A percentile compares a stretch with the other conserved stretches of the same genome.
Evolutionary conservation across 371 early-diverging fungal species (phyloP).

Genomic region (Mucor saturninus): DNA sequence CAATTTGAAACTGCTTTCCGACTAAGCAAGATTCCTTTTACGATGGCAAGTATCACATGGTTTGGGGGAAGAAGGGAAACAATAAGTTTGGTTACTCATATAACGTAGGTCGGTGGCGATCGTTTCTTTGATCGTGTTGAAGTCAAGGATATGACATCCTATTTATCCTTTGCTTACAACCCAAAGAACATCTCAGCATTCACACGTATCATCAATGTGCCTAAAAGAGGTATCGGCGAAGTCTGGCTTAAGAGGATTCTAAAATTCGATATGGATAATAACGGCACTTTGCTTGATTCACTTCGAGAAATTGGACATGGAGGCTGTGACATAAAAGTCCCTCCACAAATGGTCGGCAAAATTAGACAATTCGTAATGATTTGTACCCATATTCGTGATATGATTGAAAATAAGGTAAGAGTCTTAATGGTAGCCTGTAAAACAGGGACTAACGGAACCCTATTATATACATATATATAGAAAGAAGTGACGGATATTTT

Average conservation of each 20-base stretch:
- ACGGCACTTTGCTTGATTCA: slow-evolving; percentile 1
- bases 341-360: not conserved
- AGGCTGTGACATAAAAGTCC: not conserved
- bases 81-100: slow-evolving; percentile 23
- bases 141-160: slow-evolving; percentile 50
- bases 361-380: slow-evolving; percentile 16
- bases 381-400: slow-evolving; percentile 1
- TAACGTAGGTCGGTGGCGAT: slow-evolving; percentile 41
- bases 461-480: slow-evolving; percentile 4
- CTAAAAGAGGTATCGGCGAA: slow-evolving; percentile 56
- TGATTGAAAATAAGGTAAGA: slow-evolving; percentile 25
- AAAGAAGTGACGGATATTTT: slow-evolving; percentile 23
- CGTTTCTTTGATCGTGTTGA: slow-evolving; percentile 51
- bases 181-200: slow-evolving; percentile 49
- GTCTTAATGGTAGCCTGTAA: too few relatives aligned
- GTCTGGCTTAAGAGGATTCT: slow-evolving; percentile 35
- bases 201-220: slow-evolving; percentile 48
- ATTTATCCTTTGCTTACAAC: slow-evolving; percentile 55
- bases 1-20: slow-evolving; percentile 54
- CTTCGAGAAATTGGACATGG: slow-evolving; percentile 1
- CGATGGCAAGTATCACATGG: slow-evolving; percentile 38
- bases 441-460: not conserved
- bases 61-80: not conserved
- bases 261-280: not conserved
- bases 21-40: slow-evolving; percentile 46